Conservation (phyloP, 2,329 filamentous ascomycete genomes). For the Paraconiothyrium sp. region DNA sequence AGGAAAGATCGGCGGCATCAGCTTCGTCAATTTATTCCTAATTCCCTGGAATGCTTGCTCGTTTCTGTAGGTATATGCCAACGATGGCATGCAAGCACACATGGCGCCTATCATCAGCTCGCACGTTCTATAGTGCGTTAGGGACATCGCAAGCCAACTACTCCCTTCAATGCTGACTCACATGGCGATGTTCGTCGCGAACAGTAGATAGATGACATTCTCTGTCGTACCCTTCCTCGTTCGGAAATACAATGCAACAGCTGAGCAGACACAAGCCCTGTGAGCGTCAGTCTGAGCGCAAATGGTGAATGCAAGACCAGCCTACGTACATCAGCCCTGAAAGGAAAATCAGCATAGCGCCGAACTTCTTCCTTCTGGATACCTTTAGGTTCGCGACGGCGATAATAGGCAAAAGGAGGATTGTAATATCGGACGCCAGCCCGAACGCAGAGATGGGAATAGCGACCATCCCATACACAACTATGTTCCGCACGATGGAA, state of each 20-base stretch:
- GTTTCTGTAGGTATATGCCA: conserved; percentile 10
- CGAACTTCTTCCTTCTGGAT: conserved; percentile 9
- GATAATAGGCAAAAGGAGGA: conserved; percentile 20
- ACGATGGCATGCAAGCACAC: conserved; percentile 13
- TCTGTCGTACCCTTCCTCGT: not conserved
- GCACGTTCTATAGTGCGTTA: conserved; percentile 4
- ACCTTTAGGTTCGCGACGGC: conserved; percentile 9
- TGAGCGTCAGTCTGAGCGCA: not conserved
- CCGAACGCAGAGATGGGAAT: conserved; percentile 14
- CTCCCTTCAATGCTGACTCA: not conserved
- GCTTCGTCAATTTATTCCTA: not conserved
- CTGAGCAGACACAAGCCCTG: conserved; percentile 12
- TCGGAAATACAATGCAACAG: conserved; percentile 6
- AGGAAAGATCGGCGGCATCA: not conserved
- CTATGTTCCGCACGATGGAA: conserved; percentile 1
- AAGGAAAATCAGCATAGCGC: conserved; percentile 19
- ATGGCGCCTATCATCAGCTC: conserved; percentile 11
- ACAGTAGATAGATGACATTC: not conserved
- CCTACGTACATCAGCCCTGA: conserved; percentile 15
- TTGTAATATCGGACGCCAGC: conserved; percentile 15
- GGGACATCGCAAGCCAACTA: not conserved
- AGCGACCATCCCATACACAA: not conserved
- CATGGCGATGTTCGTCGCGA: conserved; percentile 7
- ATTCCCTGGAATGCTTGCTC: conserved; percentile 2
- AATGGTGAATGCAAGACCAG: not conserved